Percentiles rank a stretch among this genome's conserved stretches.
phyloP scores from a whole-genome alignment of 352 stramenopile genomes.

The Globisporangium irregulare region DNA sequence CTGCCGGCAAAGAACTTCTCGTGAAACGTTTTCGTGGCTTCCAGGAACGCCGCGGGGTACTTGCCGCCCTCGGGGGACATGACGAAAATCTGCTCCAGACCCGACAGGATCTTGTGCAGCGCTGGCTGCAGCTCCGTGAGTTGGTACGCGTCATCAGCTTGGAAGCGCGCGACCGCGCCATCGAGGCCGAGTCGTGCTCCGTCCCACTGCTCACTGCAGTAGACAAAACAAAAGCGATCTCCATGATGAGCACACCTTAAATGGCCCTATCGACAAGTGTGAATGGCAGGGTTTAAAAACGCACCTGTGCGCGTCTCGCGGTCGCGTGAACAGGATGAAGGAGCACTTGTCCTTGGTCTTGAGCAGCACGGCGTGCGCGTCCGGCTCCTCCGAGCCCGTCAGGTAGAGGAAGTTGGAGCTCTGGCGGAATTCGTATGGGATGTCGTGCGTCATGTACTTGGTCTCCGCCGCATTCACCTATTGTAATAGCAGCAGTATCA shows the following conservation, averaged over 20 bases:
- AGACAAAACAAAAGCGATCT: neutral
- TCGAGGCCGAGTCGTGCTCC: constrained; percentile 65
- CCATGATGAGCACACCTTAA: neutral
- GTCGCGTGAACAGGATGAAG: constrained; percentile 77
- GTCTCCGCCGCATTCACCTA: constrained; percentile 63
- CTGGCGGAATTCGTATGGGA: constrained; percentile 85
- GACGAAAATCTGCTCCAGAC: constrained; percentile 67
- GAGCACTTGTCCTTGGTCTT: constrained; percentile 60
- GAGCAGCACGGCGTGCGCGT: constrained; percentile 70
- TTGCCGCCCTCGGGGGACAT: constrained; percentile 52
- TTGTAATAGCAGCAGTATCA: neutral
- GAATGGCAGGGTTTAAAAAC: neutral
- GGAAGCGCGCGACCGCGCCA: constrained; percentile 51
- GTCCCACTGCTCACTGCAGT: constrained; percentile 79
- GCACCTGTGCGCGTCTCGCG: constrained; percentile 60
- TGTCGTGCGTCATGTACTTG: constrained; percentile 88
- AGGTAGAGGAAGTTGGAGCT: constrained; percentile 87
- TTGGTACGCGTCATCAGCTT: constrained; percentile 65
- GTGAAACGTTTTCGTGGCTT: constrained; percentile 57
- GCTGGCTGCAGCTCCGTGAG: constrained; percentile 52
- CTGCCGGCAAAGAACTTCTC: constrained; percentile 73
- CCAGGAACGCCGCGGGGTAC: constrained; percentile 54
- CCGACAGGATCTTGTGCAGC: constrained; percentile 53
- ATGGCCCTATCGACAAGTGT: neutral
- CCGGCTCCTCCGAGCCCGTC: constrained; percentile 75